Conservation (phyloP, 257 asterid species). For the Nicotiana undulata region DNA sequence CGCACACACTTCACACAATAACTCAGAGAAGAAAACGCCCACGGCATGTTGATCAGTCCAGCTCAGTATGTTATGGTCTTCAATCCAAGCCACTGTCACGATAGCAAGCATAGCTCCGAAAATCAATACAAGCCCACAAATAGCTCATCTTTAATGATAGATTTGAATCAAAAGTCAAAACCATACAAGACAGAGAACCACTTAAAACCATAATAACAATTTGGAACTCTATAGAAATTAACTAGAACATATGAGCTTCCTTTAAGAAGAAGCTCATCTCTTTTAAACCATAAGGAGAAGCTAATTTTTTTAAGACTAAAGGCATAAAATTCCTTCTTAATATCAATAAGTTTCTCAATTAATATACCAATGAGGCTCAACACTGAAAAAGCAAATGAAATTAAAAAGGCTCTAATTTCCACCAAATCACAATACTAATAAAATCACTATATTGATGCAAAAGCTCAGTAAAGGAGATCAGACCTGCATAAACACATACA, state of each 20-base stretch:
- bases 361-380: not conserved
- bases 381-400: not conserved
- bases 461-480: not conserved
- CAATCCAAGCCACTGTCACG: slow-evolving; percentile 16
- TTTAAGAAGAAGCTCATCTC: not conserved
- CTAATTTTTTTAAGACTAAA: not conserved
- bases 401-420: not conserved
- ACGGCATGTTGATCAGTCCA: slow-evolving; percentile 68
- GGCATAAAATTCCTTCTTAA: not conserved
- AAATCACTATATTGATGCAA: not conserved
- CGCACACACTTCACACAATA: slow-evolving; percentile 54
- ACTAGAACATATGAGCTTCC: not conserved
- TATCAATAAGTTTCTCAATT: not conserved
- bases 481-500: not conserved
- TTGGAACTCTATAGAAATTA: too few species aligned
- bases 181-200: not conserved
- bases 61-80: not conserved
- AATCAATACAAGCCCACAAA: slow-evolving; percentile 1
- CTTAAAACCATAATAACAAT: too few species aligned
- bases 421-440: not conserved
- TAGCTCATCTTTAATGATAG: not conserved
- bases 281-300: not conserved
- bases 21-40: slow-evolving; percentile 42
- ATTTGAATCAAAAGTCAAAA: not conserved
- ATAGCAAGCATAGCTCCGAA: not conserved